These are phyloP conservation scores for Neurospora sp. DNA, from an alignment of 2,329 filamentous ascomycete genomes.

Conservation along the genomic window DNA sequence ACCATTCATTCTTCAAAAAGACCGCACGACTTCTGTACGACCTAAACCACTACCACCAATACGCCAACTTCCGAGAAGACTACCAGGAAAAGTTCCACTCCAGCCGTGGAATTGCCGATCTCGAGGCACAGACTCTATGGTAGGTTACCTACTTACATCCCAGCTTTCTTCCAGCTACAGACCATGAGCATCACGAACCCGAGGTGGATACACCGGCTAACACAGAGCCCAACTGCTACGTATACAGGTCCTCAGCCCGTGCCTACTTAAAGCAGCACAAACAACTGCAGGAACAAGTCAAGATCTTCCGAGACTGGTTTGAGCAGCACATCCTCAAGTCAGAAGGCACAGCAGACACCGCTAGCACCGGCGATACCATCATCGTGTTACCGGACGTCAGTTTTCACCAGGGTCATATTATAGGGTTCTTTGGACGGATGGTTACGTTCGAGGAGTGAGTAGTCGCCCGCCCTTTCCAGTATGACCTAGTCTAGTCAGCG, in stretches of 20 bases:
- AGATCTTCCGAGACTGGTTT: background rate
- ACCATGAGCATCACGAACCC: too few species aligned
- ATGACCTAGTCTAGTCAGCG: background rate
- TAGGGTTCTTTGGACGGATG: background rate
- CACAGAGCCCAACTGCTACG: background rate
- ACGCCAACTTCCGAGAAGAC: background rate
- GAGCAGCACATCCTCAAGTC: background rate
- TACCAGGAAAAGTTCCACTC: background rate
- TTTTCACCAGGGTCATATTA: background rate
- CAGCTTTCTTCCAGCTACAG: too few species aligned
- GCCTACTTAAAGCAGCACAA: background rate
- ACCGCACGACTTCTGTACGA: background rate
- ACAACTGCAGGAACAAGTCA: background rate
- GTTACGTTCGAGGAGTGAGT: background rate
- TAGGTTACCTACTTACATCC: background rate
- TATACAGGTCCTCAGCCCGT: background rate
- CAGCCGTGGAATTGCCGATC: background rate
- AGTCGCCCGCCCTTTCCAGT: background rate
- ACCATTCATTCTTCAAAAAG: background rate
- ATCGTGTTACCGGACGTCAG: background rate
- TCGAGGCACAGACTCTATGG: background rate
- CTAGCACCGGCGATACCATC: background rate
- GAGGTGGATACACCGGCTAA: too few species aligned
- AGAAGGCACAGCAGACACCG: background rate
- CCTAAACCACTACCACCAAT: background rate